A percentile compares a stretch with the other conserved stretches of the same genome.
These are phyloP conservation scores for Rhinocladiella mackenziei DNA, from an alignment of 2,329 filamentous ascomycete species.

Conservation along the genomic window DNA sequence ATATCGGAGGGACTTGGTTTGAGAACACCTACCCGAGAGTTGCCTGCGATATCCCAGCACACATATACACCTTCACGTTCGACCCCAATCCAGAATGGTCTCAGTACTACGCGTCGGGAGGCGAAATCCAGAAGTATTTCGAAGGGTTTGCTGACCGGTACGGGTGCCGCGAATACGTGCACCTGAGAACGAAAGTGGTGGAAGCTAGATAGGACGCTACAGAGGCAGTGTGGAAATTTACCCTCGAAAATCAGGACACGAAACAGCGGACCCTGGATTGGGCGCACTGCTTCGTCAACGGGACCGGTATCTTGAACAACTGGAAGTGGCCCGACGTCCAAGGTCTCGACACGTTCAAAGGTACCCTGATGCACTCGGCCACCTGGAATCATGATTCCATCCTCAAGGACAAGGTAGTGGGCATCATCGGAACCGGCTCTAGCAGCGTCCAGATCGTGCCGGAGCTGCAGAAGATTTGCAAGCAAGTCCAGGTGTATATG, in stretches of 20 bases:
- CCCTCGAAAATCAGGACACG: background rate
- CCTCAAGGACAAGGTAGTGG: slow-evolving; percentile 24
- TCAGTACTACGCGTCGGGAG: slow-evolving; percentile 14
- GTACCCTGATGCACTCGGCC: slow-evolving; percentile 34
- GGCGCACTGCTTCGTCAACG: slow-evolving; percentile 4
- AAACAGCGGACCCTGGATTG: too few species aligned
- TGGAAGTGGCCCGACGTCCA: slow-evolving; percentile 33
- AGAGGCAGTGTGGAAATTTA: slow-evolving; percentile 25
- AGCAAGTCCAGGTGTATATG: background rate
- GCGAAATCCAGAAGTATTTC: slow-evolving; percentile 22
- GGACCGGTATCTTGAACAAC: slow-evolving; percentile 36
- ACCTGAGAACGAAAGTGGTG: slow-evolving; percentile 54
- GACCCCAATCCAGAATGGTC: slow-evolving; percentile 21
- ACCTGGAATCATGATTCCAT: slow-evolving; percentile 33
- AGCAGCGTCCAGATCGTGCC: slow-evolving; percentile 33
- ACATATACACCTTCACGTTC: slow-evolving; percentile 22
- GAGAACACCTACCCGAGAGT: slow-evolving; percentile 27
- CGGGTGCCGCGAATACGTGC: slow-evolving; percentile 50
- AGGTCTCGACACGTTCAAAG: slow-evolving; percentile 35
- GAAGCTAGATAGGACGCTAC: slow-evolving; percentile 53
- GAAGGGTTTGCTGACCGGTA: slow-evolving; percentile 11
- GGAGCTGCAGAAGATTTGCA: slow-evolving; percentile 26
- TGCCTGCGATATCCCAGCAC: slow-evolving; percentile 24
- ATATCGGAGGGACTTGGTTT: slow-evolving; percentile 33
- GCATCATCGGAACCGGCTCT: slow-evolving; percentile 28